Conservation (phyloP, 176 grass and related monocot genomes). For the Oryza brachyantha region DNA sequence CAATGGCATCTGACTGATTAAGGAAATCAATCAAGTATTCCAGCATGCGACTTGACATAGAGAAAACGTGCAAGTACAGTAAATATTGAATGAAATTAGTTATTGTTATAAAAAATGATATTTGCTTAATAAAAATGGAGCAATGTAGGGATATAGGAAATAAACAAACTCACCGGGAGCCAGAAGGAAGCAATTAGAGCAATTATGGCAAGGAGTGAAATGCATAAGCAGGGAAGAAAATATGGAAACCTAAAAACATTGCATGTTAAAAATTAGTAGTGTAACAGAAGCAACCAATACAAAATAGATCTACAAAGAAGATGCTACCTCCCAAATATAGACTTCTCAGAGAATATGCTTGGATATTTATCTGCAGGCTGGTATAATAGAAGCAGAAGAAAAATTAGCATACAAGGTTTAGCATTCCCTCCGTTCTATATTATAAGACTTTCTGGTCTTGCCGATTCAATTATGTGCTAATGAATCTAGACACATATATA, state of each 20-base stretch:
- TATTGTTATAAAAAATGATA: neutral
- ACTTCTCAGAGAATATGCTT: constrained; percentile 47
- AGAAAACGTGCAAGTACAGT: neutral
- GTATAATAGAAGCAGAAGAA: constrained; percentile 24
- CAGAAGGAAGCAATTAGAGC: constrained; percentile 54
- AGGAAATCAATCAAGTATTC: neutral
- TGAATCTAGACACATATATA: no score
- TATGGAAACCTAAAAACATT: constrained; percentile 69
- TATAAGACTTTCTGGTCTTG: no score
- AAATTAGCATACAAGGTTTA: constrained; percentile 13
- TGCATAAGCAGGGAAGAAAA: constrained; percentile 57
- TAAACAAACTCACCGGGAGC: constrained; percentile 55
- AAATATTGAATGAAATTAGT: neutral
- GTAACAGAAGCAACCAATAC: neutral
- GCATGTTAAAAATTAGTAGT: constrained; percentile 17
- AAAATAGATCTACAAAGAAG: constrained; percentile 8
- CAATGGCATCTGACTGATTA: neutral
- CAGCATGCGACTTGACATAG: neutral
- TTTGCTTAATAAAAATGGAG: constrained; percentile 17
- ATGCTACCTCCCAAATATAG: constrained; percentile 62
- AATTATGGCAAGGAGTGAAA: constrained; percentile 42
- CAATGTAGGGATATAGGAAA: neutral
- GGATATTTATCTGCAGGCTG: constrained; percentile 76
- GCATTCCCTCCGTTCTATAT: no score
- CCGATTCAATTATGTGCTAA: no score